A percentile compares a stretch with the other conserved stretches of the same genome.
Conservation (phyloP, 257 asterid species). For the Nicotiana obtusifolia region DNA sequence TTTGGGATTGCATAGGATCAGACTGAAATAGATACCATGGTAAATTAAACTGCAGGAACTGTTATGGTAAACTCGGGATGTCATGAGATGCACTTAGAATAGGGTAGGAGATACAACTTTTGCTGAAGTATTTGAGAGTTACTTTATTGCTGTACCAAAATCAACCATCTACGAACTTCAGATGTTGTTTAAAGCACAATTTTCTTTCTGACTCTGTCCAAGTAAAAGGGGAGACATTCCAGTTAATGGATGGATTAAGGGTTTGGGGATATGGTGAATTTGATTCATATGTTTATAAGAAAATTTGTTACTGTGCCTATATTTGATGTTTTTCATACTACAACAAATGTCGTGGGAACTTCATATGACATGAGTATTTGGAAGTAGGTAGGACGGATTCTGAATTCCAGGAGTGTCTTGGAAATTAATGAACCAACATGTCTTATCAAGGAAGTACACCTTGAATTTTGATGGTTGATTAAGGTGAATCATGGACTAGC, state of each 20-base stretch:
- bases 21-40: background rate
- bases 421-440: background rate
- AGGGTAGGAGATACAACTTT: background rate
- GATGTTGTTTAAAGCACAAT: background rate
- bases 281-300: background rate
- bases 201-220: background rate
- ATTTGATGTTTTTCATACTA: background rate
- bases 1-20: background rate
- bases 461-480: background rate
- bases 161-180: background rate
- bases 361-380: background rate
- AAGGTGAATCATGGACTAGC: constrained; percentile 1
- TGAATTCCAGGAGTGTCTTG: background rate
- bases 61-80: background rate
- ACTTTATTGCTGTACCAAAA: background rate
- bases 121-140: background rate
- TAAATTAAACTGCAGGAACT: background rate
- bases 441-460: constrained; percentile 3
- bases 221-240: background rate
- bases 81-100: background rate
- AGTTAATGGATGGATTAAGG: background rate
- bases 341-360: background rate
- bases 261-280: background rate
- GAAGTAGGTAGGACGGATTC: background rate
- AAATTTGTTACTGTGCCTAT: background rate